These are phyloP conservation scores for Boletus holoroseus DNA, from an alignment of 1,284 basidiomycete genomes.

Conservation along the genomic window DNA sequence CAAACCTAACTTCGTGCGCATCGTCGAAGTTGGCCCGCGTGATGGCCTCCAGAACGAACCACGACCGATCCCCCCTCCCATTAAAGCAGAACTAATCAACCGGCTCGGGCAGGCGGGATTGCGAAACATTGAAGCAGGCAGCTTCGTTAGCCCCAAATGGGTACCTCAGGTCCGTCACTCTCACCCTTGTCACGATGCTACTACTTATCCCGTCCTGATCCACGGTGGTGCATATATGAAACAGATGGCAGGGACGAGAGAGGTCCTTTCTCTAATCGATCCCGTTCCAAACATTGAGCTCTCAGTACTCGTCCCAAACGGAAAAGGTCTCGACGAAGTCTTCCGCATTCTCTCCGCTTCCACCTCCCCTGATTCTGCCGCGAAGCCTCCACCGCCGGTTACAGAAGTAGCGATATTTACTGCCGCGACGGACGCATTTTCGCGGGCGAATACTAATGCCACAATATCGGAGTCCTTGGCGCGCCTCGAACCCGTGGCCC, in stretches of 20 bases:
- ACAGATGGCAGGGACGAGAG: constrained; percentile 83
- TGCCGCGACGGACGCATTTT: constrained; percentile 84
- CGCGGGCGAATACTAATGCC: constrained; percentile 81
- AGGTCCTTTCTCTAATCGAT: constrained; percentile 59
- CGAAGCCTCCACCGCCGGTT: constrained; percentile 44
- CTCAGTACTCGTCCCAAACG: constrained; percentile 84
- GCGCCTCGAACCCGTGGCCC: constrained; percentile 59
- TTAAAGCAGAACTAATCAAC: constrained; percentile 81
- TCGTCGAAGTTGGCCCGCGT: constrained; percentile 90
- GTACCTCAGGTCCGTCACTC: constrained; percentile 74
- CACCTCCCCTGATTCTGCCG: constrained; percentile 26
- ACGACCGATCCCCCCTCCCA: constrained; percentile 61
- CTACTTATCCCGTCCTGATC: not conserved
- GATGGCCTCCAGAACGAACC: constrained; percentile 95
- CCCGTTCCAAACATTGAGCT: constrained; percentile 57
- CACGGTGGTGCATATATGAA: not conserved
- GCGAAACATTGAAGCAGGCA: constrained; percentile 78
- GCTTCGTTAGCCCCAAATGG: constrained; percentile 92
- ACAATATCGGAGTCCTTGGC: constrained; percentile 69
- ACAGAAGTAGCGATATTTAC: constrained; percentile 90
- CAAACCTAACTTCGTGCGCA: constrained; percentile 35
- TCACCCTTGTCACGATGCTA: not conserved
- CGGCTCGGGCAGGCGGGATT: constrained; percentile 69
- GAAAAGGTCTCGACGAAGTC: constrained; percentile 69
- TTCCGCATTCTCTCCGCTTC: constrained; percentile 46